Conservation (phyloP, 345 rosid species). For the Euphorbia pulcherrima region DNA sequence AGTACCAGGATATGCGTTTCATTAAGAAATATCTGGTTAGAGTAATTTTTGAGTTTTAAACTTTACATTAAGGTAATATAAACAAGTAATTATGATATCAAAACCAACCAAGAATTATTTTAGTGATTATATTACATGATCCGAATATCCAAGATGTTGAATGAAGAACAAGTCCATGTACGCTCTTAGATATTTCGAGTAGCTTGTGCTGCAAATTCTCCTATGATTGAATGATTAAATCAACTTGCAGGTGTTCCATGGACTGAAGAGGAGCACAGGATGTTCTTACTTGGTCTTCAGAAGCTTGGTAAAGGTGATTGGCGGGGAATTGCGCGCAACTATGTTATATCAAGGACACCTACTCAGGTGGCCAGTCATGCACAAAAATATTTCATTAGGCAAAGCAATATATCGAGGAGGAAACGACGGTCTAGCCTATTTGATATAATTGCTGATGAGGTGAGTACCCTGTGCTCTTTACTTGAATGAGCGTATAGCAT, state of each 20-base stretch:
- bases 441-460: constrained; percentile 37
- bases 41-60: neutral
- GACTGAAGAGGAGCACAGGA: constrained; percentile 36
- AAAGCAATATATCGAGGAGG: constrained; percentile 31
- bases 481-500: too few relatives aligned
- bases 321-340: constrained; percentile 30
- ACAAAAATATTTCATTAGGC: constrained; percentile 34
- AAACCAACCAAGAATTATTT: too few relatives aligned
- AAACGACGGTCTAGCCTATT: constrained; percentile 34
- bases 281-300: constrained; percentile 31
- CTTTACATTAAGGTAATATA: neutral
- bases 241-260: constrained; percentile 29
- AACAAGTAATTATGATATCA: too few relatives aligned
- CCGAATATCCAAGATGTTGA: too few relatives aligned
- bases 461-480: too few relatives aligned
- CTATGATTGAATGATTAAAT: constrained; percentile 3
- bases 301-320: constrained; percentile 36
- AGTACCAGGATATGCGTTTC: neutral
- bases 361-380: constrained; percentile 39
- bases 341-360: constrained; percentile 30
- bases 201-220: neutral
- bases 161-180: neutral
- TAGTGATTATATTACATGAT: too few relatives aligned
- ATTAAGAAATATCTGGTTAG: neutral
- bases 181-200: neutral